Base-by-base conservation (phyloP, 371 early-diverging fungal species). In the Apophysomyces ossiformis region DNA sequence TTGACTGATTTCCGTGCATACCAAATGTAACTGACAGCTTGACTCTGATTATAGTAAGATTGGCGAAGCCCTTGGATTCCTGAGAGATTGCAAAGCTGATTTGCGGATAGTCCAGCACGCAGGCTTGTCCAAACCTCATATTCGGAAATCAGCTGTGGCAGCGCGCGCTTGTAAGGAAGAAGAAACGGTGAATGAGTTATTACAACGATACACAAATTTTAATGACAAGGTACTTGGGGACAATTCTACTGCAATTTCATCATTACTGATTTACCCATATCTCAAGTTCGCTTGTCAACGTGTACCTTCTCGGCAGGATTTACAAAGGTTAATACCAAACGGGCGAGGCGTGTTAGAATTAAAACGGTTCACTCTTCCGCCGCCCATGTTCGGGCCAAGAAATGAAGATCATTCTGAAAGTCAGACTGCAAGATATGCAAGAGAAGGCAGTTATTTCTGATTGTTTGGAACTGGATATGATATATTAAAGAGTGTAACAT, bases 31-130 rank as follows among this genome's bases (percentile, higher is more conserved):
- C 32, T 26, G 32, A 26, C 13, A 6, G 15, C 43, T 39, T 12
- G 5, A 21, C 43, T 37, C 18, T 13, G 6, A 37, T 46, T 15
- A 35, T 65, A 89, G 89, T 64, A 82, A 84, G 69, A 78, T 80
- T 69, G 89, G 89, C 21, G 83, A 81, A 35, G 89, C 89, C 4
- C 82, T 85, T 15, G 89, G 87, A 58, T 86, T 89, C 64, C 74
- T 87, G 61, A 76, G 79, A 16, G 79, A 84, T 11, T 83, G 85
- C 37, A 85, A 83, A 57, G 76, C 84, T 0, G 79, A 83, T 37
- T 74, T 89, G 21, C 69, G 70, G 32, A 54, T 80, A 0, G 73
- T 89, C n/a, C 73, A 86, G 38, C 86, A 85, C 56, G 74, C 82
- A 2, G 80, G 81, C 63, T 76, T 85, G 13, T 76, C 87, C 0